Evolutionary conservation across 345 rosid genomes (phyloP).

Genomic region (Aegle marmelos): DNA sequence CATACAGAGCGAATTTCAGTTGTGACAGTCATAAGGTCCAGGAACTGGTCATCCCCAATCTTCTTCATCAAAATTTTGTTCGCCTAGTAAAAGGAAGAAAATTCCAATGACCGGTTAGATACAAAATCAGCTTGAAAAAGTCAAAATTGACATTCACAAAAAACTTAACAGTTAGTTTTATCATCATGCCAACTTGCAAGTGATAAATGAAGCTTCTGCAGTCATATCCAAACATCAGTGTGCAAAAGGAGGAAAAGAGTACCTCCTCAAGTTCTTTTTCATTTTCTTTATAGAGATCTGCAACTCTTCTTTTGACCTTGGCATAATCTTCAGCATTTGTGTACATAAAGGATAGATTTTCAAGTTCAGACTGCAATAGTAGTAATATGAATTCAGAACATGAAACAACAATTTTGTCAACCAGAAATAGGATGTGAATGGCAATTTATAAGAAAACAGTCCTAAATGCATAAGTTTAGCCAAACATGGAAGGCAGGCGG

Average conservation of each 20-base stretch:
- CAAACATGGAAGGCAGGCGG: not conserved
- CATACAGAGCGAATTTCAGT: conserved; percentile 79
- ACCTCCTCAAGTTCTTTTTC: conserved; percentile 91
- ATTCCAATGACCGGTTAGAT: conserved; percentile 2
- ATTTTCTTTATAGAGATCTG: conserved; percentile 82
- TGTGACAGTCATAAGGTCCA: conserved; percentile 80
- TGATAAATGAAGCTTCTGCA: not conserved
- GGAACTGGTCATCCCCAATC: conserved; percentile 93
- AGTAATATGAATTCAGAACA: conserved; percentile 1
- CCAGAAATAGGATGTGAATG: not conserved
- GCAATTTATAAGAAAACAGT: not conserved
- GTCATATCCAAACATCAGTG: not conserved
- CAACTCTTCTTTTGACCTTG: conserved; percentile 71
- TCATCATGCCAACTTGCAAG: not conserved
- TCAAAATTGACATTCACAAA: conserved; percentile 4
- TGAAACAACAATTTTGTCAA: not conserved
- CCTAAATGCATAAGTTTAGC: not conserved
- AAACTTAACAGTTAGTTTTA: not conserved
- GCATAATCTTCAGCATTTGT: conserved; percentile 89
- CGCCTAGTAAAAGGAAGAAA: conserved; percentile 47
- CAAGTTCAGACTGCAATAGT: conserved; percentile 86
- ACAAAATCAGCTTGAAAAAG: not conserved
- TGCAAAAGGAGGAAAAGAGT: conserved; percentile 2
- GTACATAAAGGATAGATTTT: conserved; percentile 92
- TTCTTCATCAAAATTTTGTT: conserved; percentile 82